Percentiles rank a stretch among this genome's conserved stretches.
phyloP scores from a whole-genome alignment of 2,329 filamentous ascomycete species.

The Fusarium liriodendri region DNA sequence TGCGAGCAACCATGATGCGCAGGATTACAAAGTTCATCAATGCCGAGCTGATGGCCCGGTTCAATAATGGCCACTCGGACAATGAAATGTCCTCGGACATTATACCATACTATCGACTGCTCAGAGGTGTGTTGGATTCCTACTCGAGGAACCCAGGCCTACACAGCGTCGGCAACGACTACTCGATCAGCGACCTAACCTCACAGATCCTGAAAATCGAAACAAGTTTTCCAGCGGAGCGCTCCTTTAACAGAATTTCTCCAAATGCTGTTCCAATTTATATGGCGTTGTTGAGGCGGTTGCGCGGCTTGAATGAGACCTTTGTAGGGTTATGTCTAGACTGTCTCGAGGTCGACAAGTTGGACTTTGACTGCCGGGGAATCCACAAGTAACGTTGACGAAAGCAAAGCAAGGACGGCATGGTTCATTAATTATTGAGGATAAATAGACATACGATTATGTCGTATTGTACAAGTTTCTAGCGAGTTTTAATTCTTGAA shows the following conservation, averaged over 20 bases:
- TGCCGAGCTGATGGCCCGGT: background rate
- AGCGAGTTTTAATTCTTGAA: background rate
- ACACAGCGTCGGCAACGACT: background rate
- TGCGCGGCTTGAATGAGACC: background rate
- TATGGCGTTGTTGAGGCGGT: background rate
- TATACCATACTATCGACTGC: background rate
- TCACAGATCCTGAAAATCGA: background rate
- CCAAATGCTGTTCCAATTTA: background rate
- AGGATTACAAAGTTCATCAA: background rate
- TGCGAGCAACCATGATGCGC: background rate
- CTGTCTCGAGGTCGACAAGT: background rate
- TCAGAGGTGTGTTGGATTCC: background rate
- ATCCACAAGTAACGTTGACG: background rate
- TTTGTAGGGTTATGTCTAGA: background rate
- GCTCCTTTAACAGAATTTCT: background rate
- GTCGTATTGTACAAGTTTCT: background rate
- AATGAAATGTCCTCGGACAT: background rate
- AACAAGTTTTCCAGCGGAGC: background rate
- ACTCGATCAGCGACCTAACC: background rate
- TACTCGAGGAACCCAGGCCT: background rate
- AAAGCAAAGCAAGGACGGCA: background rate
- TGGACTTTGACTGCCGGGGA: background rate
- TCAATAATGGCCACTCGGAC: background rate
- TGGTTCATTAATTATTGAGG: background rate
- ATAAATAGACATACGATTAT: background rate